Evolutionary conservation across 2,329 filamentous ascomycete genomes (phyloP).

Genomic region (Blumeria hordei): DNA sequence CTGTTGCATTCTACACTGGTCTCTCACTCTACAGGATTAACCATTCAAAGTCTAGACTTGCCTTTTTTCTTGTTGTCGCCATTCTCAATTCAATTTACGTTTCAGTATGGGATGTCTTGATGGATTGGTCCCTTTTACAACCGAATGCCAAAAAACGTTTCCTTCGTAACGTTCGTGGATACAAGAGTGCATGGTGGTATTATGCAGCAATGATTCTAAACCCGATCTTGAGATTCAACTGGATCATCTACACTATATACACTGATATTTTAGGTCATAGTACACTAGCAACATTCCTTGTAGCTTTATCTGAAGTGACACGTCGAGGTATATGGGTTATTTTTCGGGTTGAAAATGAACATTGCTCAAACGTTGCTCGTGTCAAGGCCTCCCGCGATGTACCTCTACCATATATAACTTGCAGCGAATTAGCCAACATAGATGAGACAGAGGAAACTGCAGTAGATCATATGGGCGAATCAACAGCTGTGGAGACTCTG

Average conservation of each 20-base stretch:
- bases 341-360: conserved; percentile 91
- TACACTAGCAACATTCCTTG: conserved; percentile 54
- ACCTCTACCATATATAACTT: conserved; percentile 46
- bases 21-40: conserved; percentile 68
- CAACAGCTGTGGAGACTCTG: neutral
- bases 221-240: conserved; percentile 69
- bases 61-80: conserved; percentile 58
- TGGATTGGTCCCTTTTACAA: conserved; percentile 90
- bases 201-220: conserved; percentile 68
- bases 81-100: conserved; percentile 64
- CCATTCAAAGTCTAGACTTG: conserved; percentile 28
- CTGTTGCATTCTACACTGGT: conserved; percentile 53
- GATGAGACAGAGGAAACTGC: conserved; percentile 8
- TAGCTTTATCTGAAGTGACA: conserved; percentile 56
- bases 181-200: conserved; percentile 62
- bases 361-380: conserved; percentile 73
- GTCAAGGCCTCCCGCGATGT: conserved; percentile 80
- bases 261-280: conserved; percentile 61
- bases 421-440: conserved; percentile 5
- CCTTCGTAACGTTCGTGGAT: conserved; percentile 55
- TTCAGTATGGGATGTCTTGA: conserved; percentile 79
- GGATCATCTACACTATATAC: conserved; percentile 79
- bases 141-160: conserved; percentile 39
- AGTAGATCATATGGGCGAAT: neutral
- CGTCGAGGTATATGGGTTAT: conserved; percentile 77